Evolutionary conservation across 1,284 basidiomycete genomes (phyloP), one percentile per base, ranked within the genome.

Genomic region (Malassezia restricta): DNA sequence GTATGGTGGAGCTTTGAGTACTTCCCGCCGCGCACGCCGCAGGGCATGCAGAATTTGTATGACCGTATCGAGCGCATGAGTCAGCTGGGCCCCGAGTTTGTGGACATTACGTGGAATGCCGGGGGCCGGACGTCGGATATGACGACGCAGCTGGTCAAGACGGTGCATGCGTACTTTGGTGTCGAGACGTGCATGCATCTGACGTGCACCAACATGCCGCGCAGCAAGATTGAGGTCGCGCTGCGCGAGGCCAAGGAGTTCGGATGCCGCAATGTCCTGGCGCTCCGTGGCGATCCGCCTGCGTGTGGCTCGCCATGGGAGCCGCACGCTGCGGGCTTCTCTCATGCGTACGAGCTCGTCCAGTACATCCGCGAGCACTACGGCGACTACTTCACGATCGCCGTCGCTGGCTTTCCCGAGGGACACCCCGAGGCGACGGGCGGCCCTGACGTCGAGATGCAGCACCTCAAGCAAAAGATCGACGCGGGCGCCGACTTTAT

Each of bases 31-130:
- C 79, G 90, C 60, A 94, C 90, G 32, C 87, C 88, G 40, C 90
- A 95, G 82, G 90, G 67, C 43, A 52, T 70, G 38, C 59, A 57
- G 47, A 69, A 69, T 45, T 59, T 71, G 41, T 66, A 67, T 56
- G 92, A 95, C 76, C 89, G 92, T 68, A 92, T 96, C 76, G 90
- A 95, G 76, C 87, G 94, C 63, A 98, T 98, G 92, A 81, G 89
- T 54, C 81, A 82, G 24, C 77, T 95, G 41, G 94, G 94, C 4
- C 94, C 94, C 14, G 92, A 94, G 76, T 98, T 96, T 72, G 86
- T 96, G 66, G 91, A 98, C 74, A 94, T 98, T 71, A 98, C 91
- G 73, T 96, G 87, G 90, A 92, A 94, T 76, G 91, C 91, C 43
- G 91, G 91, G 50, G 91, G 91, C 52, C 81, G 90, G 57, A 92